Evolutionary conservation across 441 rosid genomes (phyloP).

Genomic region (Manihot esculenta): DNA sequence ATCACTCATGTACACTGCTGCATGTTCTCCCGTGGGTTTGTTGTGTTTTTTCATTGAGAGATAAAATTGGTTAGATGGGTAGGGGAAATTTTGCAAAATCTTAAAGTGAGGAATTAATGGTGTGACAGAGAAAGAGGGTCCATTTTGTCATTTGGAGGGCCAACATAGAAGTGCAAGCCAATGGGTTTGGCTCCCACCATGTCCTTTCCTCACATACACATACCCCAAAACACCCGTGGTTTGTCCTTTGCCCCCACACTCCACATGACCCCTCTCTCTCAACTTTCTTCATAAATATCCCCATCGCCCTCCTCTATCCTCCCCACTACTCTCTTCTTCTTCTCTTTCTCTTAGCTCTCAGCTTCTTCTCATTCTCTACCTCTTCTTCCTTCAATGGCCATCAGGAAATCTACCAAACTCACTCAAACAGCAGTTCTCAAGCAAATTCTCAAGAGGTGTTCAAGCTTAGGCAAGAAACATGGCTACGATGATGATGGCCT

Average conservation of each 20-base stretch:
- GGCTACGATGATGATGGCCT: constrained; percentile 59
- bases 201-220: constrained; percentile 44
- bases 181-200: constrained; percentile 62
- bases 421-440: constrained; percentile 70
- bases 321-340: neutral
- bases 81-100: too few relatives aligned
- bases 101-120: neutral
- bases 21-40: too few relatives aligned
- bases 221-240: constrained; percentile 50
- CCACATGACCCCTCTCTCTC: constrained; percentile 30
- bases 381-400: constrained; percentile 46
- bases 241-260: constrained; percentile 34
- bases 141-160: constrained; percentile 58
- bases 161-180: constrained; percentile 44
- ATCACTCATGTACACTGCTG: too few relatives aligned
- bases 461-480: constrained; percentile 82
- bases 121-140: constrained; percentile 39
- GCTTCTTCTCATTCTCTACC: too few relatives aligned
- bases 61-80: too few relatives aligned
- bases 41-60: too few relatives aligned
- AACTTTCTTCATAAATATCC: constrained; percentile 39
- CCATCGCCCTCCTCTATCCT: constrained; percentile 1
- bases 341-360: neutral
- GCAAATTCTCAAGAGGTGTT: constrained; percentile 85
- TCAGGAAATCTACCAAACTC: constrained; percentile 59